Evolutionary conservation across 371 early-diverging fungal species (phyloP).

Genomic region (Mucor lusitanicus): DNA sequence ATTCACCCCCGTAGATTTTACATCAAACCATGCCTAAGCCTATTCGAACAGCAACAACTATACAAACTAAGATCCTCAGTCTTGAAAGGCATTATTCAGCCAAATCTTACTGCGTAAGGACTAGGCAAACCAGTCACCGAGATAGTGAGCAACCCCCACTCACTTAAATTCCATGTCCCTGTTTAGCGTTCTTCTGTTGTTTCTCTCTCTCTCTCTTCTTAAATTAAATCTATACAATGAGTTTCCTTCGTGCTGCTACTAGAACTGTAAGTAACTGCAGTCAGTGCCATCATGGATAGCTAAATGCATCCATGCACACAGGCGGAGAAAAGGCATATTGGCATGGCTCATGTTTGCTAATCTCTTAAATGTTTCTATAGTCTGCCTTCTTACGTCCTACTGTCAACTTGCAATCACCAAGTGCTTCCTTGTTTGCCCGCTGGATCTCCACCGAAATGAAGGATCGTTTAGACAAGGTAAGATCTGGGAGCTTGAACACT

Average conservation of each 20-base stretch:
- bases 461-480: conserved; percentile 63
- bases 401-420: conserved; percentile 25
- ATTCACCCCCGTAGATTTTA: no score
- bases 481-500: neutral
- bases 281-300: neutral
- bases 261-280: conserved; percentile 35
- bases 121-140: neutral
- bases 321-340: neutral
- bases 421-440: conserved; percentile 38
- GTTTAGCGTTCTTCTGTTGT: neutral
- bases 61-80: no score
- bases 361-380: conserved; percentile 19
- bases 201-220: neutral
- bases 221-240: conserved; percentile 35
- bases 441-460: conserved; percentile 88
- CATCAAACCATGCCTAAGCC: no score
- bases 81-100: neutral
- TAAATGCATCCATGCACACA: neutral
- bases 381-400: conserved; percentile 42
- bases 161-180: conserved; percentile 1
- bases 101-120: neutral
- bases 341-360: neutral
- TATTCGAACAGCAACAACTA: no score
- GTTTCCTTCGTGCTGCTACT: conserved; percentile 57
- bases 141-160: neutral